A percentile compares a stretch with the other conserved stretches of the same genome.
Conservation (phyloP, 2,329 filamentous ascomycete species). For the Cercospora sesami region DNA sequence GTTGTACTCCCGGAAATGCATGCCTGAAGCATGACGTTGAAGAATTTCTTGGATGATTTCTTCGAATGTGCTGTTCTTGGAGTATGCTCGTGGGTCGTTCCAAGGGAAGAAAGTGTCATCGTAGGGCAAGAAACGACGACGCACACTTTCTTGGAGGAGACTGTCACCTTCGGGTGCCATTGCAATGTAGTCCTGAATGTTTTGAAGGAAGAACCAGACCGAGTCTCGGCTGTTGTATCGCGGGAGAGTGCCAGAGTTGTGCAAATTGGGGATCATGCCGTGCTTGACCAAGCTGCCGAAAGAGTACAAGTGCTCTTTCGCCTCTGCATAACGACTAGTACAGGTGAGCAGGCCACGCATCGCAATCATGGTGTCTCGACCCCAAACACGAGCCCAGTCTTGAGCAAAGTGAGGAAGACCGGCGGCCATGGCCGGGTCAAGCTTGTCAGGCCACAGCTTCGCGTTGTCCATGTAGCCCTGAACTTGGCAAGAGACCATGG, state of each 20-base stretch:
- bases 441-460: constrained; percentile 82
- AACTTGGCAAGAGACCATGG: constrained; percentile 89
- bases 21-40: constrained; percentile 84
- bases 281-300: constrained; percentile 97
- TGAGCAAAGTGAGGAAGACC: constrained; percentile 92
- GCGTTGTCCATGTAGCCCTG: constrained; percentile 86
- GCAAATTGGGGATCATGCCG: constrained; percentile 94
- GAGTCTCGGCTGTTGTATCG: constrained; percentile 96
- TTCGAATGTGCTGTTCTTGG: constrained; percentile 74
- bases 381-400: constrained; percentile 96
- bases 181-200: constrained; percentile 87
- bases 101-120: constrained; percentile 91
- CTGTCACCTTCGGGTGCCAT: constrained; percentile 74
- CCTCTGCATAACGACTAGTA: constrained; percentile 83
- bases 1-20: constrained; percentile 93
- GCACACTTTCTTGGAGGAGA: constrained; percentile 74
- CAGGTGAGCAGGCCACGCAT: constrained; percentile 87
- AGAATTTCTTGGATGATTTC: constrained; percentile 92
- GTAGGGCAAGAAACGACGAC: constrained; percentile 86
- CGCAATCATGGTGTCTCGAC: constrained; percentile 94
- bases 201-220: constrained; percentile 96
- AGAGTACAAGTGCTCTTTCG: constrained; percentile 88
- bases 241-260: constrained; percentile 80
- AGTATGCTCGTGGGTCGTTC: constrained; percentile 82
- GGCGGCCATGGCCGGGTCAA: constrained; percentile 83